Percentiles rank a stretch among this genome's conserved stretches.
Conservation (phyloP, 805 yeast species). For the Yarrowia hollandica region DNA sequence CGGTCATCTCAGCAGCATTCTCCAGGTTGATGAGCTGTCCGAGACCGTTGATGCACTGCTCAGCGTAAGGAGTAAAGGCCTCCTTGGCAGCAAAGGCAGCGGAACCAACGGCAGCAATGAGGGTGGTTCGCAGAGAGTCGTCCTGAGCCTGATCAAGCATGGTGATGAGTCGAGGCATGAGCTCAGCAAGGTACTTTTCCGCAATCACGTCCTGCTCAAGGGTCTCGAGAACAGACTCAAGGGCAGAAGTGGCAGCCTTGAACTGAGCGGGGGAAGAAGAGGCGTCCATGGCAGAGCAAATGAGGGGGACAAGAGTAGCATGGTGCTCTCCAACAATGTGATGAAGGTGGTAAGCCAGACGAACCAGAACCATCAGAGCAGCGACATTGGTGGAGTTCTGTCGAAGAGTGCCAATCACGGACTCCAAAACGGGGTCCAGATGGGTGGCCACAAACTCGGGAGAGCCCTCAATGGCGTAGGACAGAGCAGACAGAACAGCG, state of each 20-base stretch:
- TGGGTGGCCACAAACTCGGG: constrained; percentile 87
- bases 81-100: constrained; percentile 95
- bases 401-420: constrained; percentile 71
- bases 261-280: constrained; percentile 81
- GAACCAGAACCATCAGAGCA: constrained; percentile 77
- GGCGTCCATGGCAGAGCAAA: constrained; percentile 81
- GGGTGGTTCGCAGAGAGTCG: constrained; percentile 52
- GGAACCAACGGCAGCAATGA: constrained; percentile 93
- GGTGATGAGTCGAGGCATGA: constrained; percentile 83
- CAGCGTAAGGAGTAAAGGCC: constrained; percentile 81
- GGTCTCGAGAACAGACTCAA: constrained; percentile 89
- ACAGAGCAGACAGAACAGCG: constrained; percentile 78
- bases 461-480: constrained; percentile 86
- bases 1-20: constrained; percentile 72
- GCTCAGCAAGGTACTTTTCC: constrained; percentile 73
- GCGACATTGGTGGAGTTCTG: constrained; percentile 78
- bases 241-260: constrained; percentile 85
- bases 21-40: constrained; percentile 63
- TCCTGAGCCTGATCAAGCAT: constrained; percentile 76
- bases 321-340: constrained; percentile 83
- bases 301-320: constrained; percentile 76
- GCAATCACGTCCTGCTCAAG: constrained; percentile 84
- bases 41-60: constrained; percentile 72
- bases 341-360: constrained; percentile 79
- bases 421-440: constrained; percentile 68